phyloP scores from a whole-genome alignment of 352 stramenopile species.

The Phytophthora chlamydospora region DNA sequence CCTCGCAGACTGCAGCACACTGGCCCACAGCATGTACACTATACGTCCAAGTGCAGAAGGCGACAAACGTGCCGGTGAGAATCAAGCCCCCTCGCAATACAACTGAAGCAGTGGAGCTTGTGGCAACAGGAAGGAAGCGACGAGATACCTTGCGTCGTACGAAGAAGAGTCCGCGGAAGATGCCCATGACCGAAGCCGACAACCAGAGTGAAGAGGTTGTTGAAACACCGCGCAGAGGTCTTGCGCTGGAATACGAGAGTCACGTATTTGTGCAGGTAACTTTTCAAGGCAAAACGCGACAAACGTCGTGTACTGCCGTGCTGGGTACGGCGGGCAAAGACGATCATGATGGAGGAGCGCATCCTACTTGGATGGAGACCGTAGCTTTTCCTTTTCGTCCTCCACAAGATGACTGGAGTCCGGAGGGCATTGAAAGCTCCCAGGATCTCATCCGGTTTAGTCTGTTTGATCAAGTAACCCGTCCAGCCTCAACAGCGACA shows the following conservation, averaged over 20 bases:
- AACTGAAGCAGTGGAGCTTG: constrained; percentile 23
- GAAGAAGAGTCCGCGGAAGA: constrained; percentile 30
- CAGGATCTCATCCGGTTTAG: constrained; percentile 83
- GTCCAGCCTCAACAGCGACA: constrained; percentile 12
- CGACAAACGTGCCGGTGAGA: constrained; percentile 74
- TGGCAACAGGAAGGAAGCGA: constrained; percentile 8
- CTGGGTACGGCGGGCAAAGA: constrained; percentile 14
- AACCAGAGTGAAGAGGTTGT: constrained; percentile 18
- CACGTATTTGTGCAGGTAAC: constrained; percentile 82
- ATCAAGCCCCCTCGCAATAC: constrained; percentile 26
- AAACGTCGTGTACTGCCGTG: constrained; percentile 55
- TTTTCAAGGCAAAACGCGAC: constrained; percentile 82
- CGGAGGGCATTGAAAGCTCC: constrained; percentile 66
- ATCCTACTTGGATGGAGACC: constrained; percentile 94
- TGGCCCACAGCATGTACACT: constrained; percentile 73
- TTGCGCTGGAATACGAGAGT: constrained; percentile 41
- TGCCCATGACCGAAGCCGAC: neutral
- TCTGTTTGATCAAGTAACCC: constrained; percentile 91
- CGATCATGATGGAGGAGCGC: constrained; percentile 19
- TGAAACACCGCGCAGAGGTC: constrained; percentile 17
- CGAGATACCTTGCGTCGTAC: constrained; percentile 28
- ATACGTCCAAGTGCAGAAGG: constrained; percentile 87
- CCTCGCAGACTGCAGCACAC: constrained; percentile 30
- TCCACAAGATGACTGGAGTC: constrained; percentile 83
- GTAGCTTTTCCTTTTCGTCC: constrained; percentile 88